Evolutionary conservation across 2,329 filamentous ascomycete species (phyloP), one percentile per base, ranked within the genome.

Genomic region (Claviceps pazoutovae): DNA sequence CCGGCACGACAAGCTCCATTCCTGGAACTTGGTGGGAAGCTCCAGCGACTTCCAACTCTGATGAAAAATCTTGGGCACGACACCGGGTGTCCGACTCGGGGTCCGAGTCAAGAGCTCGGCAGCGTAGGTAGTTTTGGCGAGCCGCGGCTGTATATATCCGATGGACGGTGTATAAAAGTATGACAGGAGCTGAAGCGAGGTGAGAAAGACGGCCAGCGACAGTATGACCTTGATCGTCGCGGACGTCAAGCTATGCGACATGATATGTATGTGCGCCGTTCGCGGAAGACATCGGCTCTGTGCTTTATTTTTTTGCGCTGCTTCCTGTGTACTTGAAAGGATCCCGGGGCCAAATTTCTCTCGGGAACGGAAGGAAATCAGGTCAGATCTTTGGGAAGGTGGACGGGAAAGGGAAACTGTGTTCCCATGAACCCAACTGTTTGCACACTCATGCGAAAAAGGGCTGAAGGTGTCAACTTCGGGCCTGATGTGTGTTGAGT

Each of bases 51-150:
- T 61, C 61, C 61, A 62, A 49, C 60, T 63, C 53, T 62, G 61
- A 49, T 63, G 61, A 17, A 63, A 57, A 5, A 62, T 52, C 48
- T 54, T 58, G 81, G 85, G 19, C 21, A 60, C 51, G n/a, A 46
- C 45, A 17, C 30, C 30, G 2, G 9, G 9, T 1, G n/a, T 21
- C 6, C 45, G 30, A 7, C 6, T 37, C 30, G 45, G 30, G 30
- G 30, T 36, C 14, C 45, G 45, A 11, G 45, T 34, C 45, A 46
- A 34, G 30, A 46, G 45, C 4, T 46, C 45, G 17, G 45, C 34
- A 5, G 51, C 36, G 2, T 5, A 67, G 65, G 61, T 68, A 45
- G 61, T 69, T 8, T 58, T 69, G 5, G 63, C 60, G 3, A 68
- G 70, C 48, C 59, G 66, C 9, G 16, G 26, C 5, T 3, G 44